Conservation (phyloP, 306 rosid species). For the Hippophae tibetana region DNA sequence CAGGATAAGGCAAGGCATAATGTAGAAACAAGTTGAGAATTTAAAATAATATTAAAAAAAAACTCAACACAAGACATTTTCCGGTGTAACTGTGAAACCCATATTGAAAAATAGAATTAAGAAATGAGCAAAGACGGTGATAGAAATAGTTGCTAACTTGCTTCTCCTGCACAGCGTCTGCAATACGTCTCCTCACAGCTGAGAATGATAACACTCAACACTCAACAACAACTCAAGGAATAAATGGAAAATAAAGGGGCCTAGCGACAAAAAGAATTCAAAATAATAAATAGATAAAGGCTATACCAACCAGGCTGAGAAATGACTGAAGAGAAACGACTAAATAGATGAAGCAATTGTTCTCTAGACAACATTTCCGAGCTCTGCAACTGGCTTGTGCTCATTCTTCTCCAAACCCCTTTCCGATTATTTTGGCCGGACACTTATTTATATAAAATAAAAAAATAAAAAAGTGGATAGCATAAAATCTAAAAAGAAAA, state of each 20-base stretch:
- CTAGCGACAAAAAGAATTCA: not conserved
- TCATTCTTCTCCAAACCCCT: too few relatives aligned
- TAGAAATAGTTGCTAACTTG: conserved; percentile 36
- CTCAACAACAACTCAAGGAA: not conserved
- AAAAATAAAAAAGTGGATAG: too few relatives aligned
- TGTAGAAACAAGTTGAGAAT: too few relatives aligned
- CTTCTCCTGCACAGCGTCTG: conserved; percentile 54
- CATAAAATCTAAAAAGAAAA: too few relatives aligned
- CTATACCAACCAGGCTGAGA: conserved; percentile 71
- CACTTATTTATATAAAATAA: too few relatives aligned
- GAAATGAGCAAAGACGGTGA: not conserved
- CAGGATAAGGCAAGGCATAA: too few relatives aligned
- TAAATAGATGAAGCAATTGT: conserved; percentile 59
- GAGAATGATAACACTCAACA: not conserved
- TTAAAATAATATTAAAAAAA: too few relatives aligned
- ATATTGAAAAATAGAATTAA: not conserved
- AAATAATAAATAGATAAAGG: not conserved
- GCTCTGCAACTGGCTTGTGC: conserved; percentile 17
- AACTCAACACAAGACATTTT: too few relatives aligned
- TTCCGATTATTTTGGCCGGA: too few relatives aligned
- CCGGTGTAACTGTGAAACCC: not conserved
- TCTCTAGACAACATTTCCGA: conserved; percentile 39
- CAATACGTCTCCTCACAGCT: conserved; percentile 71
- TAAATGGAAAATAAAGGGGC: not conserved
- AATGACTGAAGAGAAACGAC: conserved; percentile 48